A percentile compares a stretch with the other conserved stretches of the same genome.
phyloP scores from a whole-genome alignment of 768 basidiomycete genomes.

The Lanmaoa rubissima region DNA sequence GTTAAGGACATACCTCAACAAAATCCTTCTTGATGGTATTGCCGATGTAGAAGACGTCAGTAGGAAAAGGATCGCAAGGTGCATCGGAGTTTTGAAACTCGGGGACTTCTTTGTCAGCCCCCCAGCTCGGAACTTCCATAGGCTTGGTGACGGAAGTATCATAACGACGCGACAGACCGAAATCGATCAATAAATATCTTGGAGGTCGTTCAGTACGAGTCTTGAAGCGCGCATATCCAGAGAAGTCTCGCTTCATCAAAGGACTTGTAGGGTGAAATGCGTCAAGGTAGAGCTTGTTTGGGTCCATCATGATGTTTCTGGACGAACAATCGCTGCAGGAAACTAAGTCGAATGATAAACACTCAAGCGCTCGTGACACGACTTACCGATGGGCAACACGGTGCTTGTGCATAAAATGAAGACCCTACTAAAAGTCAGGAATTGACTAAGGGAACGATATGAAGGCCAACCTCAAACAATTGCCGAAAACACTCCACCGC shows the following conservation, averaged over 20 bases:
- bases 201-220: constrained; percentile 20
- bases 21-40: constrained; percentile 36
- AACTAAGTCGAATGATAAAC: not conserved
- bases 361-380: accelerated
- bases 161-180: constrained; percentile 30
- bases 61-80: constrained; percentile 39
- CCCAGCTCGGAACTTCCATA: constrained; percentile 30
- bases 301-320: constrained; percentile 37
- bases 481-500: constrained; percentile 30
- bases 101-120: constrained; percentile 42
- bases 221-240: constrained; percentile 12
- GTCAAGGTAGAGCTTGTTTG: constrained; percentile 23
- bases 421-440: constrained; percentile 11
- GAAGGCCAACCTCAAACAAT: constrained; percentile 26
- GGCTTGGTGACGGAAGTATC: constrained; percentile 25
- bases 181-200: constrained; percentile 13
- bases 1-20: constrained; percentile 22
- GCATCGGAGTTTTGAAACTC: constrained; percentile 29
- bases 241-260: constrained; percentile 19
- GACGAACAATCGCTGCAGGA: constrained; percentile 24
- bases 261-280: constrained; percentile 27
- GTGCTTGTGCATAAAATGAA: constrained; percentile 27
- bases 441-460: accelerated
- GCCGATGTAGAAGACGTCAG: constrained; percentile 44
- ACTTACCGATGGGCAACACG: constrained; percentile 15